phyloP scores from a whole-genome alignment of 2,329 filamentous ascomycete species.

The Cryphonectria radicalis region DNA sequence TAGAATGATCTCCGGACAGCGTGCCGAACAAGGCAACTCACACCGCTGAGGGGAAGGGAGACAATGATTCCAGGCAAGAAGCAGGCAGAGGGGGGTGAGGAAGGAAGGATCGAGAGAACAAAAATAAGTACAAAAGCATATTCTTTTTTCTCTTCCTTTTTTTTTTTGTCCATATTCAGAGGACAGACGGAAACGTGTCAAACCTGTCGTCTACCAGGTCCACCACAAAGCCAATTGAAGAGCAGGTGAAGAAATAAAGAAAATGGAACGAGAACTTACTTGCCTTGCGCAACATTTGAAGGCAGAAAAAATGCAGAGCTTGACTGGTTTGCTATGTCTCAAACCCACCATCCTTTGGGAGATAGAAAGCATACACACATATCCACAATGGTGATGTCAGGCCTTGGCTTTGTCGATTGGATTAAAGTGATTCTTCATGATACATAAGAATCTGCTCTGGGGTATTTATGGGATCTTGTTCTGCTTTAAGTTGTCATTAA shows the following conservation, averaged over 20 bases:
- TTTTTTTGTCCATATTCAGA: background rate
- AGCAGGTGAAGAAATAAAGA: background rate
- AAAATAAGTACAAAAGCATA: background rate
- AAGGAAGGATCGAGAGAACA: background rate
- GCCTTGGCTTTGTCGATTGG: background rate
- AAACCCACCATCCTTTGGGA: background rate
- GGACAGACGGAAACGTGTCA: background rate
- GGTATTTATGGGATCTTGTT: too few species aligned
- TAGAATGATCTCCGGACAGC: background rate
- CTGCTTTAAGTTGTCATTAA: background rate
- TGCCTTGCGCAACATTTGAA: background rate
- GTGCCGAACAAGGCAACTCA: conserved; percentile 4
- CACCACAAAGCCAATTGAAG: background rate
- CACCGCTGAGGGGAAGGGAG: background rate
- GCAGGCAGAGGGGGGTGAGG: background rate
- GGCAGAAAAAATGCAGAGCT: background rate
- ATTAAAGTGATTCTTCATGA: too few species aligned
- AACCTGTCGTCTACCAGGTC: background rate
- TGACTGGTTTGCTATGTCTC: background rate
- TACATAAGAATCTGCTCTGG: too few species aligned
- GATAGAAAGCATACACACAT: background rate
- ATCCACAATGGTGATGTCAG: background rate
- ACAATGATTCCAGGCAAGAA: background rate
- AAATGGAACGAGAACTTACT: background rate
- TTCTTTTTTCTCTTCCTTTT: background rate